phyloP scores from a whole-genome alignment of 495 filamentous ascomycete species.

The Xylaria palmicola region DNA sequence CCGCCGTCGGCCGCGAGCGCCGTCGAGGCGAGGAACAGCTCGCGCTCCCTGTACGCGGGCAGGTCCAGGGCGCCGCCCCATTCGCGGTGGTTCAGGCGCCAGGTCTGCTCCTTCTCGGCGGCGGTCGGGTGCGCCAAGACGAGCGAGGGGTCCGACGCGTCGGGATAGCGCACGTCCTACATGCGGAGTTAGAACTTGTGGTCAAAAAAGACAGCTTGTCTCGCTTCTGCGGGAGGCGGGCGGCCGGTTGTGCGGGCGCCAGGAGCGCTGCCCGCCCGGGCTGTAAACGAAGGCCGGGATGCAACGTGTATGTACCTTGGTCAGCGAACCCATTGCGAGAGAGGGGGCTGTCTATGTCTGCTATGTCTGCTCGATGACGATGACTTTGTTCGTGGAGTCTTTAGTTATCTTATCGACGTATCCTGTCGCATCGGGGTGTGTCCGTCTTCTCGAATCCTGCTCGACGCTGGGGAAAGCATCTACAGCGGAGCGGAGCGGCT shows the following conservation, averaged over 20 bases:
- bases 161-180: conserved; percentile 46
- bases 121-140: conserved; percentile 66
- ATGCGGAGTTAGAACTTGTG: neutral
- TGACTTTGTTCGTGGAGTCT: neutral
- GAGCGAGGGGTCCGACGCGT: conserved; percentile 58
- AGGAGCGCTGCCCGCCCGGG: neutral
- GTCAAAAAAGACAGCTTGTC: neutral
- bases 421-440: neutral
- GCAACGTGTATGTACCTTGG: neutral
- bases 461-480: no score
- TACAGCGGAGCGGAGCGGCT: no score
- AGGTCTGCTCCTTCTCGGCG: conserved; percentile 61
- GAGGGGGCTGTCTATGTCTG: neutral
- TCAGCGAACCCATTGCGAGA: conserved; percentile 30
- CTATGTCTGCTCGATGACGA: neutral
- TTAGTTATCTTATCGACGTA: neutral
- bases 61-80: conserved; percentile 71
- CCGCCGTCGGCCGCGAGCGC: conserved; percentile 68
- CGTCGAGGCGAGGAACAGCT: conserved; percentile 66
- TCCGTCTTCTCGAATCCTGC: no score
- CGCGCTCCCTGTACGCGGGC: conserved; percentile 73
- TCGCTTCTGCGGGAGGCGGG: neutral
- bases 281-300: neutral
- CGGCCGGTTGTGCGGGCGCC: neutral
- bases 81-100: conserved; percentile 63